Evolutionary conservation across 1,284 basidiomycete genomes (phyloP).

Genomic region (Marasmius sp.): DNA sequence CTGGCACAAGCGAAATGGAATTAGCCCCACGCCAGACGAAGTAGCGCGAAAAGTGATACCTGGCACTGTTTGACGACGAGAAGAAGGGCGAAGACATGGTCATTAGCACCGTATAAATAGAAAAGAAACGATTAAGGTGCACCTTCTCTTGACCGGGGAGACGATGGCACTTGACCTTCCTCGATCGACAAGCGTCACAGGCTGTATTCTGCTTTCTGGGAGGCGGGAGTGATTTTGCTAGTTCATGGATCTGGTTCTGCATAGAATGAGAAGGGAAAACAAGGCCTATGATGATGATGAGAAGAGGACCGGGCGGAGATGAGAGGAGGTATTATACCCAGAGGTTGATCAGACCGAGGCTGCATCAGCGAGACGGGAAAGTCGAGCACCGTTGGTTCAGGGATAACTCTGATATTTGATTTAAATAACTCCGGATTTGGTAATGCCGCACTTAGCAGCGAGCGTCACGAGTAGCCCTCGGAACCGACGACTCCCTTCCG

Average conservation of each 20-base stretch:
- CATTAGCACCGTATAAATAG: constrained; percentile 16
- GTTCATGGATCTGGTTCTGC: constrained; percentile 76
- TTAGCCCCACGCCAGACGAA: constrained; percentile 6
- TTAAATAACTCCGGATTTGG: not conserved
- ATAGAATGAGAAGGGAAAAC: constrained; percentile 60
- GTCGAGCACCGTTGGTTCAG: not conserved
- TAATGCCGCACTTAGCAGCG: not conserved
- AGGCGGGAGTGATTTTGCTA: constrained; percentile 71
- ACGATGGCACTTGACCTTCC: constrained; percentile 83
- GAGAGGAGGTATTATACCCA: not conserved
- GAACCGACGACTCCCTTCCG: not conserved
- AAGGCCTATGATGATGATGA: constrained; percentile 42
- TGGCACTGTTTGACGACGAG: constrained; percentile 50
- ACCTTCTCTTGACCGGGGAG: constrained; percentile 79
- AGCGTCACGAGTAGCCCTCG: not conserved
- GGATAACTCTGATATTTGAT: not conserved
- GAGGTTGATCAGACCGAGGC: constrained; percentile 6
- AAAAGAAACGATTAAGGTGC: constrained; percentile 21
- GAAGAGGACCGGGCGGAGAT: constrained; percentile 21
- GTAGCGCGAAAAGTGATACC: constrained; percentile 37
- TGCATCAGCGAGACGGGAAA: not conserved
- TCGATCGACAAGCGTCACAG: constrained; percentile 83
- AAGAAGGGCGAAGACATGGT: constrained; percentile 10
- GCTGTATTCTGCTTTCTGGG: constrained; percentile 88
- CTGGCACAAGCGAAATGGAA: constrained; percentile 34